Conservation (phyloP, 257 asterid species). For the Echium plantagineum region DNA sequence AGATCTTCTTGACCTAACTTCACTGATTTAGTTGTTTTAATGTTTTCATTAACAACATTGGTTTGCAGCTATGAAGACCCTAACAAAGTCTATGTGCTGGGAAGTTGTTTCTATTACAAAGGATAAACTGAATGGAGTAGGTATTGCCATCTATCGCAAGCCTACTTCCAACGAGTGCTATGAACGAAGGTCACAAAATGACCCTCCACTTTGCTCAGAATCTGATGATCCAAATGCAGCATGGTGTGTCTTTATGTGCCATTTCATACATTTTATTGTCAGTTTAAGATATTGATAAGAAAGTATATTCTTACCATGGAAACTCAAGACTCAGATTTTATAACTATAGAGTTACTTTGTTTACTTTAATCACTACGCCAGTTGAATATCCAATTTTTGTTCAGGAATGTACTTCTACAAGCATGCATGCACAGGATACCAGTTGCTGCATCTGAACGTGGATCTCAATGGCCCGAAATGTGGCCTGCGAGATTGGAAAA, state of each 20-base stretch:
- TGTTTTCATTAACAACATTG: constrained; percentile 2
- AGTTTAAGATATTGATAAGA: not conserved
- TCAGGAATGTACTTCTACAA: constrained; percentile 87
- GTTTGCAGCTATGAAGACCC: constrained; percentile 71
- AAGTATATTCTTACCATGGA: too few species aligned
- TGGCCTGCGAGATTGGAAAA: constrained; percentile 76
- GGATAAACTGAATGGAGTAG: constrained; percentile 67
- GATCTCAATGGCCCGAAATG: constrained; percentile 76
- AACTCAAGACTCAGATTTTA: too few species aligned
- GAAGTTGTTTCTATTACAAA: constrained; percentile 55
- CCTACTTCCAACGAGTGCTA: constrained; percentile 73
- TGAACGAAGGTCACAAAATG: constrained; percentile 63
- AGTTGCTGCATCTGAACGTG: constrained; percentile 51
- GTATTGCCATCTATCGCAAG: constrained; percentile 74
- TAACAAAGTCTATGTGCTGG: constrained; percentile 91
- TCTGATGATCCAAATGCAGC: constrained; percentile 50
- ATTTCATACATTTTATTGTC: not conserved
- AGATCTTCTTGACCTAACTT: constrained; percentile 2
- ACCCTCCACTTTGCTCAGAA: constrained; percentile 74
- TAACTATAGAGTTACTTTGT: not conserved
- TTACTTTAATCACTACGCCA: not conserved
- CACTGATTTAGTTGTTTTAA: not conserved
- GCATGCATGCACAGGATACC: constrained; percentile 90
- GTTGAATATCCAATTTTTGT: not conserved
- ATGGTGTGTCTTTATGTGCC: not conserved